Base-by-base conservation (phyloP, 139 green algal genomes). In the Zygnema circumcarinatum region DNA sequence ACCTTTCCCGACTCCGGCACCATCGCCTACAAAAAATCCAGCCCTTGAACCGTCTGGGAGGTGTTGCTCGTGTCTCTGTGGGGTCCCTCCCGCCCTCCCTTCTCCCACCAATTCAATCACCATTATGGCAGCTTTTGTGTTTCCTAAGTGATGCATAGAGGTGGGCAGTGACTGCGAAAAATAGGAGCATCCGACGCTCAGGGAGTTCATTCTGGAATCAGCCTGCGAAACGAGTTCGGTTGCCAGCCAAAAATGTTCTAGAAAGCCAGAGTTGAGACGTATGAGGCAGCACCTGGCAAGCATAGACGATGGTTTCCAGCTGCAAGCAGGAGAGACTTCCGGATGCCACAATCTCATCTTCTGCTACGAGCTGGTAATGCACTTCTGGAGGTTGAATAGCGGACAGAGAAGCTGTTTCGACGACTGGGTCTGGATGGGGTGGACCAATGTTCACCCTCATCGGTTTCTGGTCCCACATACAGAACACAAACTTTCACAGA, bases 1-100 rank as follows among this genome's bases (percentile, higher is more conserved):
- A 0, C 95, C 96, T 85, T 96, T 98, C 78, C 95, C 95, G 74
- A 98, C 94, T 31, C 95, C 95, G 22, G 95, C 95, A 41, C 95
- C 95, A 79, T 98, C 95, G 20, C 87, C 87, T 2, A 91, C 3
- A 62, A 91, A 91, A 38, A 91, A 91, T 3, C 87, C 87, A 25
- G 80, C 87, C 0, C 87, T 79, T 20, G 11, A 31, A 25, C 62
- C 62, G 3, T 75, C 47, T 22, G 81, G 69, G 2, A 91, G 74
- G 36, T 85, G n/a, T 67, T 89, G 81, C 16, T 74, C 41, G 67
- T 91, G 81, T 38, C 87, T 39, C 87, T 91, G 87, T 32, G 38
- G n/a, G n/a, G n/a, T n/a, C n/a, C n/a, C n/a, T n/a, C n/a, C n/a
- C n/a, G n/a, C n/a, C n/a, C n/a, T 32, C 75, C 73, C 38, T 22